Conservation (phyloP, 1,139 yeast genomes). For the Pichia cactophila region DNA sequence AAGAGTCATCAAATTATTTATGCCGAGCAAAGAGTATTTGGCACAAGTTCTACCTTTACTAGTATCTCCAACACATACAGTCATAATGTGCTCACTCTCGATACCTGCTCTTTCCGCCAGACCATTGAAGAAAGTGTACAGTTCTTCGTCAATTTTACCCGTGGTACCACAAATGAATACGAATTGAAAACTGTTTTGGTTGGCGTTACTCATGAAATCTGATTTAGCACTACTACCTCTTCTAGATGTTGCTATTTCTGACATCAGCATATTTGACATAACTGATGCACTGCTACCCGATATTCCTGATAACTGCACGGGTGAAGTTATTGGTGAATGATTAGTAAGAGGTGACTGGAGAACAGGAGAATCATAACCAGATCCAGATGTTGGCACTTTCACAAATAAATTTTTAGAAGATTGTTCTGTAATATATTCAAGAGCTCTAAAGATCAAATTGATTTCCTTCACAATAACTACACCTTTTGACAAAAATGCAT, state of each 20-base stretch:
- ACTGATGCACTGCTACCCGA: neutral
- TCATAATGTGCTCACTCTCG: slow-evolving; percentile 39
- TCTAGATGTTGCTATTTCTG: slow-evolving; percentile 4
- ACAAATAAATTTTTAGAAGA: slow-evolving; percentile 13
- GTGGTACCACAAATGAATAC: slow-evolving; percentile 62
- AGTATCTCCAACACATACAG: slow-evolving; percentile 63
- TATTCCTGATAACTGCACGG: slow-evolving; percentile 1
- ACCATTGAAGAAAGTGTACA: slow-evolving; percentile 53
- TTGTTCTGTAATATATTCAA: slow-evolving; percentile 35
- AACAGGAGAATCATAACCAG: slow-evolving; percentile 19
- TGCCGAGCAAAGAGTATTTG: slow-evolving; percentile 62
- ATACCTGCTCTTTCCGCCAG: neutral
- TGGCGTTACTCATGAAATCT: slow-evolving; percentile 1
- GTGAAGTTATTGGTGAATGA: slow-evolving; percentile 7
- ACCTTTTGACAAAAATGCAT: slow-evolving; percentile 67
- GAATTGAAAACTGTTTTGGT: slow-evolving; percentile 28
- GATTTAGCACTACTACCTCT: neutral
- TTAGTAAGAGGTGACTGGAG: slow-evolving; percentile 17
- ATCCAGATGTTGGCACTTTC: slow-evolving; percentile 16
- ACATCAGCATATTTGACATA: neutral
- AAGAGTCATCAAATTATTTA: slow-evolving; percentile 62
- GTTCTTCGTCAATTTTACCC: slow-evolving; percentile 62
- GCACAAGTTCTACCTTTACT: slow-evolving; percentile 34
- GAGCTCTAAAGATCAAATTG: slow-evolving; percentile 45
- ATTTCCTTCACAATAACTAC: slow-evolving; percentile 61